Percentiles rank a stretch among this genome's conserved stretches.
Conservation (phyloP, 768 basidiomycete species). For the Megacollybia marginata region DNA sequence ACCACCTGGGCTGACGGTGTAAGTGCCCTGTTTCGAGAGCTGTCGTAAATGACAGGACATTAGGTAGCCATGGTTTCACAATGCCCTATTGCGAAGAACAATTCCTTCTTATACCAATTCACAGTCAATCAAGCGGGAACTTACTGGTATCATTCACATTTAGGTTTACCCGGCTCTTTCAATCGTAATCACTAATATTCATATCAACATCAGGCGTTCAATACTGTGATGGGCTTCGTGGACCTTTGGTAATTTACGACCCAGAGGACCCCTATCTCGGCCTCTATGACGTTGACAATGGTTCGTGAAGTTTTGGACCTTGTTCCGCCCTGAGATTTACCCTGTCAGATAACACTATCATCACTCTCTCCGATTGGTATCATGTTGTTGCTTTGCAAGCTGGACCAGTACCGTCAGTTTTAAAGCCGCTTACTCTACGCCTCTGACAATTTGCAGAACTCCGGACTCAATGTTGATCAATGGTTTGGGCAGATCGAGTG, state of each 20-base stretch:
- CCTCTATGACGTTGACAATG: conserved; percentile 19
- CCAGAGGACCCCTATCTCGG: conserved; percentile 11
- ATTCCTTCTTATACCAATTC: conserved; percentile 23
- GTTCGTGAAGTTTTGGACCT: background rate
- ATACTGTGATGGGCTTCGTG: conserved; percentile 35
- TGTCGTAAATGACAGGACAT: background rate
- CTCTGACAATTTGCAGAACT: background rate
- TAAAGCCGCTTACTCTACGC: too few relatives aligned
- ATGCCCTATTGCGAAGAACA: conserved; percentile 20
- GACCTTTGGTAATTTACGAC: conserved; percentile 27
- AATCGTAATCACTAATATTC: conserved; percentile 26
- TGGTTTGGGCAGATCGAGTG: conserved; percentile 23
- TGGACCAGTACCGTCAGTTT: too few relatives aligned
- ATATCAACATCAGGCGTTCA: conserved; percentile 28
- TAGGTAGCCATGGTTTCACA: conserved; percentile 8
- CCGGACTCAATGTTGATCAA: conserved; percentile 24
- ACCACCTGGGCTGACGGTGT: conserved; percentile 10
- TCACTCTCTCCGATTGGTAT: conserved; percentile 30
- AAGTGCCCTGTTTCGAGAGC: background rate
- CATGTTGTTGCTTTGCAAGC: conserved; percentile 2
- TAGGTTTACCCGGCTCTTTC: background rate
- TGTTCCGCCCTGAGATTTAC: background rate
- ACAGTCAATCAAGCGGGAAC: conserved; percentile 22
- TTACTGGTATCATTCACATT: background rate
- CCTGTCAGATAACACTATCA: conserved; percentile 19